Percentiles rank a stretch among this genome's conserved stretches.
These are phyloP conservation scores for Tricholoma bakamatsutake DNA, from an alignment of 768 basidiomycete genomes.

Conservation along the genomic window DNA sequence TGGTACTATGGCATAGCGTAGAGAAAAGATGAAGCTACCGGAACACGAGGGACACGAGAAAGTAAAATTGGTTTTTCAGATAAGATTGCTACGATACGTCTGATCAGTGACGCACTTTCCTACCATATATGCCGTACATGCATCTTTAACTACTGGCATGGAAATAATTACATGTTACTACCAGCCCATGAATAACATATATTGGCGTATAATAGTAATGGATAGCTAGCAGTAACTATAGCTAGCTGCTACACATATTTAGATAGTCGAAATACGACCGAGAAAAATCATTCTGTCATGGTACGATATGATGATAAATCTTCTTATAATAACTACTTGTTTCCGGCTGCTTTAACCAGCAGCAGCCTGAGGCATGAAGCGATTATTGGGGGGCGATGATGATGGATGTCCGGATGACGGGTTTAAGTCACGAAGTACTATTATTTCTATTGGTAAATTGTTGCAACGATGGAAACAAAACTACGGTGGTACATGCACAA, in stretches of 20 bases:
- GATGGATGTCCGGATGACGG: too few species aligned
- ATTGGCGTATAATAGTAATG: too few species aligned
- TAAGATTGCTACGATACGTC: neutral
- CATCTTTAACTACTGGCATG: neutral
- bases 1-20: neutral
- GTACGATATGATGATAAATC: neutral
- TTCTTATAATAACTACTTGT: too few species aligned
- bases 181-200: too few species aligned
- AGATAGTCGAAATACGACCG: neutral
- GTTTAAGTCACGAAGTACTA: too few species aligned
- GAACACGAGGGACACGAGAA: neutral
- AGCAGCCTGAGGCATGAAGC: neutral
- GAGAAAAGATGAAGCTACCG: neutral
- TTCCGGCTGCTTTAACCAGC: neutral
- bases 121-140: neutral
- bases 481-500: too few species aligned
- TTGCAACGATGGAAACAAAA: too few species aligned
- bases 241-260: too few species aligned
- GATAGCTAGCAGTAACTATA: too few species aligned
- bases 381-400: neutral
- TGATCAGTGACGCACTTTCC: neutral
- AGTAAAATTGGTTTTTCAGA: neutral
- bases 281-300: neutral
- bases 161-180: neutral
- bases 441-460: neutral